Base-by-base conservation (phyloP, 805 yeast genomes). In the Wickerhamiella occidentalis region DNA sequence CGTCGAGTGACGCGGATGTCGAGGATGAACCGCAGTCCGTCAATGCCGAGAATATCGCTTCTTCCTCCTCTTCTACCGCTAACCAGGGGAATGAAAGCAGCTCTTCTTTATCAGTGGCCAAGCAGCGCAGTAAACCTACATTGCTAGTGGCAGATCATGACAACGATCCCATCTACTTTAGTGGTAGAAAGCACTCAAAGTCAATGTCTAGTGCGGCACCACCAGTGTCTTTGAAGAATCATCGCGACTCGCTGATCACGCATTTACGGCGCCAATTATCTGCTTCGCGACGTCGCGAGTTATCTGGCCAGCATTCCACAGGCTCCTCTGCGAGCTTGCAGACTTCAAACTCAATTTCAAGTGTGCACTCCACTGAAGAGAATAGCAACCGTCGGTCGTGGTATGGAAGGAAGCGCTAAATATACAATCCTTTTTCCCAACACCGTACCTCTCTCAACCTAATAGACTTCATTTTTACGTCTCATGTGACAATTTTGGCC, bases 171-270 rank as follows among this genome's bases (percentile, higher is more conserved):
- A 37, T 45, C 19, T 35, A 3, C 19, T 35, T 19, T 25, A 9
- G 23, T 6, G 51, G 50, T 5, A 40, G 53, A 11, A 35, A 28
- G 19, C 53, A 51, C 37, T 51, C 53, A 38, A 51, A 51, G 44
- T 47, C 51, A 12, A 23, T 51, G 47, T 40, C 49, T 26, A 42
- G 48, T 28, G 53, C 53, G 9, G 44, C 37, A 13, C 49, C 53
- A 12, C 45, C 23, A 19, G 38, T 29, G 33, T 28, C 29, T 25
- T 26, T 29, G 19, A 45, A 45, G 47, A 30, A 17, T 19, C 48
- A 37, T 15, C 43, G 47, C 23, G 43, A 38, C 45, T 40, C 47
- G 22, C 23, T 48, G 18, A 40, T 33, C 29, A 23, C 37, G 21
- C 36, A 35, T 25, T 36, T 50, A 40, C 44, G 47, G 4, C 52